Base-by-base conservation (phyloP, 805 yeast genomes). In the Zygoascus flipseniorum region DNA sequence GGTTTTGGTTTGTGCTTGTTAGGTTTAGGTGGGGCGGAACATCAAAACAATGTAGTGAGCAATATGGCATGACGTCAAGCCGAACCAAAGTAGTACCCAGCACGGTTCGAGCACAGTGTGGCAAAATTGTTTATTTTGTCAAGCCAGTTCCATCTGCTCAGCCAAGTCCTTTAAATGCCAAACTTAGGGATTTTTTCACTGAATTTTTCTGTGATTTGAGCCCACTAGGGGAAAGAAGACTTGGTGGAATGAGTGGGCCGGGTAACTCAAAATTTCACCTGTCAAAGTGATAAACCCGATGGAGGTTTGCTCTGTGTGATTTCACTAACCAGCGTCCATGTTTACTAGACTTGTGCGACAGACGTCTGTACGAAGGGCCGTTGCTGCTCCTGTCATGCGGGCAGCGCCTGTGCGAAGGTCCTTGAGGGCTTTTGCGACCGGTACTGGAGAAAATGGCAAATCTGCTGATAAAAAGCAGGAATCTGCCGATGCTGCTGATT, bases 401-500 rank as follows among this genome's bases (percentile, higher is more conserved):
- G 16, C 39, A 35, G 39, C 16, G 16, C 6, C 28, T 23, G 16
- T 35, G 39, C 16, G 8, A 35, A 35, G 13, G 39, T 10, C 39
- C 13, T 13, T 35, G 39, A 5, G 39, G 39, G 8, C 8, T 5
- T 35, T 35, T 35, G 39, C 39, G 3, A 35, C 16, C 8, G 16
- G 16, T 13, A 5, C 31, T 35, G 39, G 35, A 47, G 42, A 28
- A 41, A 54, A 26, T 5, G 26, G 16, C 19, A 16, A 16, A 18
- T 14, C n/a, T 16, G 42, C 42, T 37, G 44, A 42, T 42, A 14
- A 14, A 18, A 19, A 16, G 44, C 14, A 10, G 49, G 5, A 53
- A 45, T 8, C 28, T 11, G 43, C 28, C 6, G 48, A 47, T 50
- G 57, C 61, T 62, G 53, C 68, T 73, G 66, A 78, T 58, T 77